These are phyloP conservation scores for Tulasnella sp. DNA, from an alignment of 768 basidiomycete genomes.

Conservation along the genomic window DNA sequence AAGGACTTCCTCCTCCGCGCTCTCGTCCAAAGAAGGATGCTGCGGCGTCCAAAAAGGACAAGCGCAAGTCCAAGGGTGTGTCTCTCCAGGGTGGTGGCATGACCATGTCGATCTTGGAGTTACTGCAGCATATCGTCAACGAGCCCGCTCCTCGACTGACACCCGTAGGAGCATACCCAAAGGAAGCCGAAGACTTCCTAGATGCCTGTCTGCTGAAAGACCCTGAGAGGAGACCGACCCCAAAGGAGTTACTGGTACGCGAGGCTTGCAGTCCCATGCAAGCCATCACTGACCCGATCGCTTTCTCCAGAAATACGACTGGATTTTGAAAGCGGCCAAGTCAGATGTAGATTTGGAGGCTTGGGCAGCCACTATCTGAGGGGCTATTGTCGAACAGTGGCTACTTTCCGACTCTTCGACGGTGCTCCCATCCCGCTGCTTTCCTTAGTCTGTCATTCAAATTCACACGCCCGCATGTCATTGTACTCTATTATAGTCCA, in stretches of 20 bases:
- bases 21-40: constrained; percentile 40
- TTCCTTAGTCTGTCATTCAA: not conserved
- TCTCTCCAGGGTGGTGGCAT: constrained; percentile 89
- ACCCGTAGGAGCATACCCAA: constrained; percentile 67
- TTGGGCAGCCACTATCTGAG: constrained; percentile 51
- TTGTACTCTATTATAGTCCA: constrained; percentile 6
- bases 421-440: not conserved
- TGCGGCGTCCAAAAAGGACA: constrained; percentile 59
- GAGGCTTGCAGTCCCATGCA: not conserved
- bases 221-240: constrained; percentile 74
- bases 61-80: constrained; percentile 87
- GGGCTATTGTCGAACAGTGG: not conserved
- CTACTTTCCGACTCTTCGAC: not conserved
- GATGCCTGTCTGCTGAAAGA: constrained; percentile 90
- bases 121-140: constrained; percentile 97
- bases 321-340: constrained; percentile 63
- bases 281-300: not conserved
- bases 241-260: constrained; percentile 80
- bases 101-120: constrained; percentile 97
- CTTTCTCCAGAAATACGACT: constrained; percentile 57
- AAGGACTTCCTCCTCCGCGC: constrained; percentile 29
- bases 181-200: constrained; percentile 76
- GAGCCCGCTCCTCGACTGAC: constrained; percentile 90
- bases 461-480: not conserved
- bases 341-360: constrained; percentile 68